Conservation (phyloP, 768 basidiomycete genomes). For the Calvatia gigantea region DNA sequence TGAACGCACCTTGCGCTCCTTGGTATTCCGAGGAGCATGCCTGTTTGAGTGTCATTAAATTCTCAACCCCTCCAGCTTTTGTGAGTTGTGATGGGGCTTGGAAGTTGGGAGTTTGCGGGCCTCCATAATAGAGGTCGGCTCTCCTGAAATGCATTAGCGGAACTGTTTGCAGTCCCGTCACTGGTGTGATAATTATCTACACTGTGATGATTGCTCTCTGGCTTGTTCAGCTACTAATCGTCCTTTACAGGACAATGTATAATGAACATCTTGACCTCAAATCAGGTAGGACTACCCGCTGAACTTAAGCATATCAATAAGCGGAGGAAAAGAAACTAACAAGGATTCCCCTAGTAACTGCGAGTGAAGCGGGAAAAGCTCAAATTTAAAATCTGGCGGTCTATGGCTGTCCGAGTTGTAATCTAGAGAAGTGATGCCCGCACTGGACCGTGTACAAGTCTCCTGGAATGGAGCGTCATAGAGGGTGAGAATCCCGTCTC, state of each 20-base stretch:
- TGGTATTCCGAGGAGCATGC: slow-evolving; percentile 73
- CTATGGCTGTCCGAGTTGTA: slow-evolving; percentile 66
- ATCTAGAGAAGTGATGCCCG: slow-evolving; percentile 76
- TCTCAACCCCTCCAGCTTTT: slow-evolving; percentile 41
- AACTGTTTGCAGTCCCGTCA: slow-evolving; percentile 22
- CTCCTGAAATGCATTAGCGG: slow-evolving; percentile 48
- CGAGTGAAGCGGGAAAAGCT: slow-evolving; percentile 83
- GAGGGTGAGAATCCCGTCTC: slow-evolving; percentile 68
- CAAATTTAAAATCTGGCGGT: slow-evolving; percentile 78
- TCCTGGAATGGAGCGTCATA: slow-evolving; percentile 77
- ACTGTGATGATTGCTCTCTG: slow-evolving; percentile 19
- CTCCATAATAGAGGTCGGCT: slow-evolving; percentile 24
- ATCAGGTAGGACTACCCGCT: slow-evolving; percentile 82
- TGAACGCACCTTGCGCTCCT: slow-evolving; percentile 77
- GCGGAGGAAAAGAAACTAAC: slow-evolving; percentile 91
- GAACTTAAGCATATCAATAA: slow-evolving; percentile 90
- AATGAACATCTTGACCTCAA: slow-evolving; percentile 63
- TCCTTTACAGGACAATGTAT: slow-evolving; percentile 19
- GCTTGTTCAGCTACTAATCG: slow-evolving; percentile 24
- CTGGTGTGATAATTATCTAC: slow-evolving; percentile 55
- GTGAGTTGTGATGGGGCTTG: slow-evolving; percentile 29
- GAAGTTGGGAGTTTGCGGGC: slow-evolving; percentile 39
- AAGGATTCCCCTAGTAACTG: slow-evolving; percentile 87
- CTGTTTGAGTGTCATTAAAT: slow-evolving; percentile 73
- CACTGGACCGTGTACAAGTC: slow-evolving; percentile 72